phyloP scores from a whole-genome alignment of 2,329 filamentous ascomycete genomes.

The Aspergillus ibericus region DNA sequence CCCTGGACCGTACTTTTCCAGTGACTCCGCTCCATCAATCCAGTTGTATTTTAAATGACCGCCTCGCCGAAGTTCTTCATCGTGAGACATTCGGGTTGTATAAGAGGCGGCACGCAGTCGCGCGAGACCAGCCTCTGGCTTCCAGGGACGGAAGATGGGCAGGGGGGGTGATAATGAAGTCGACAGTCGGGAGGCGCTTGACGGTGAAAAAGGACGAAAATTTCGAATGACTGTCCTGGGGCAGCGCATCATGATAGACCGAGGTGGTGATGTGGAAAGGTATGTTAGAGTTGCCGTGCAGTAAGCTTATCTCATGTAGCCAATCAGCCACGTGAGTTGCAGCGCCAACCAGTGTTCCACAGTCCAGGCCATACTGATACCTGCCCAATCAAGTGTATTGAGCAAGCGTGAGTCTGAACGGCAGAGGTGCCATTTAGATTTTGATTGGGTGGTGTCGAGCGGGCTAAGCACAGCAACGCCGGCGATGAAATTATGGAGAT shows the following conservation, averaged over 20 bases:
- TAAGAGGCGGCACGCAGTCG: background rate
- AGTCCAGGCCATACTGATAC: too few species aligned
- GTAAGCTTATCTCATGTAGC: background rate
- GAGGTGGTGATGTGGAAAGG: background rate
- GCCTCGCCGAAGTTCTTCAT: background rate
- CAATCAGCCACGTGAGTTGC: too few species aligned
- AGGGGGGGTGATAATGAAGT: background rate
- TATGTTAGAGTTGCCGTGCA: background rate
- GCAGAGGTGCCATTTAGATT: too few species aligned
- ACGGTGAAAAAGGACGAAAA: background rate
- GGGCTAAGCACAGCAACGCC: too few species aligned
- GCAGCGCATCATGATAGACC: background rate
- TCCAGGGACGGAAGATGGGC: background rate
- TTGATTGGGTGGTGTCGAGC: too few species aligned
- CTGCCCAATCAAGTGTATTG: background rate
- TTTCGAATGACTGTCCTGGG: background rate
- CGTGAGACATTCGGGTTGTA: background rate
- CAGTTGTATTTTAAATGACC: conserved; percentile 23
- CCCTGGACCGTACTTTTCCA: conserved; percentile 28
- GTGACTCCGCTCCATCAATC: conserved; percentile 28
- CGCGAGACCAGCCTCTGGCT: background rate
- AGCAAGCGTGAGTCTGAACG: background rate
- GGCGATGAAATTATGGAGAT: too few species aligned
- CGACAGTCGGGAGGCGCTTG: background rate
- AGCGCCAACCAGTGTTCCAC: too few species aligned